Base-by-base conservation (phyloP, 768 basidiomycete genomes). In the Hypholoma sublateritium region DNA sequence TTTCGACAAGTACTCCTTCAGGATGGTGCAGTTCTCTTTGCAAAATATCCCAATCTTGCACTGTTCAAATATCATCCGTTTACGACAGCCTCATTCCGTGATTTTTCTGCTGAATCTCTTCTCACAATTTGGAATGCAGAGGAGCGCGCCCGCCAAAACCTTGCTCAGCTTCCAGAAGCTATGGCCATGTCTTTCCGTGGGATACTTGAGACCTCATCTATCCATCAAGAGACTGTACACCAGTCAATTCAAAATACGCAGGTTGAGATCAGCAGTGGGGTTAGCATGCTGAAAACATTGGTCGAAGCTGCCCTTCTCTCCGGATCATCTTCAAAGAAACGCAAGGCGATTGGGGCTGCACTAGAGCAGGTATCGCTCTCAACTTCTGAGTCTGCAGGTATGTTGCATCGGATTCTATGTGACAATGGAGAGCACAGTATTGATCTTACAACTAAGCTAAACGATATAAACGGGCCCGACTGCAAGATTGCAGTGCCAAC, bases 1-100 rank as follows among this genome's bases (percentile, higher is more conserved):
- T 53, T 74, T 1, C 66, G 61, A 14, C 51, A 28, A 0, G 64
- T 75, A n/a, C 56, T 75, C 3, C 61, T 76, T 19, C 71, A 76
- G 62, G 74, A 76, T 46, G 51, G 60, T 1, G 73, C 73, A 5
- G 47, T 73, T 9, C 61, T 76, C 0, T 73, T 59, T 41, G 32
- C 36, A 0, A 28, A 42, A 0, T 32, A 69, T 50, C 69, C 71
- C 0, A 14, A 61, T 1, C 46, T 54, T 7, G 36, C 62, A 0
- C 34, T 74, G 2, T 75, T 70, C 36, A 37, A 34, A 17, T 42
- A 53, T 17, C 22, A 48, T 0, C 59, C 59, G n/a, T 60, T 60
- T 16, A 56, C 37, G 2, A 47, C 44, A 14, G 8, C 14, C 5
- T 9, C 21, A 4, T 60, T 60, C 22, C 35, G 28, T 5, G 3